A percentile compares a stretch with the other conserved stretches of the same genome.
Conservation (phyloP, 2,329 filamentous ascomycete species). For the Orbilia brochopaga region DNA sequence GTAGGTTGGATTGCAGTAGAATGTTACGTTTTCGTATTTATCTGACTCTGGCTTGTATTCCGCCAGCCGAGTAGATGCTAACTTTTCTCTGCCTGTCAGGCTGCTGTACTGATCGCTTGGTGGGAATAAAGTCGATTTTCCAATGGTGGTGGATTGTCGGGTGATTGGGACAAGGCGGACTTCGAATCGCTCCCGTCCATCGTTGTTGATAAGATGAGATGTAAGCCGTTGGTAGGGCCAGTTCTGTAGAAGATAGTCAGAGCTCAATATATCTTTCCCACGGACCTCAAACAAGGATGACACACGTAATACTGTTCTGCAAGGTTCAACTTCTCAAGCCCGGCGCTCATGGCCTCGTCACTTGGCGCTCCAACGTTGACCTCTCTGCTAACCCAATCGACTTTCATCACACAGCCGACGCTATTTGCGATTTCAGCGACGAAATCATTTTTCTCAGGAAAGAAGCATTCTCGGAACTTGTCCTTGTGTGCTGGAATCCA, state of each 20-base stretch:
- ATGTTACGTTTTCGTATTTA: conserved; percentile 31
- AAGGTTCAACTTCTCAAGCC: conserved; percentile 24
- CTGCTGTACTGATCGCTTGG: conserved; percentile 36
- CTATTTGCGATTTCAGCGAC: conserved; percentile 20
- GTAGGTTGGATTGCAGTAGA: conserved; percentile 33
- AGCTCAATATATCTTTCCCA: not conserved
- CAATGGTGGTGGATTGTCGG: conserved; percentile 29
- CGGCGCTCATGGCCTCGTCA: conserved; percentile 8
- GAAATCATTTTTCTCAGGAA: conserved; percentile 25
- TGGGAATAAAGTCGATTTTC: conserved; percentile 40
- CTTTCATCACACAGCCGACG: conserved; percentile 25
- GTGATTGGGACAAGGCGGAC: conserved; percentile 23
- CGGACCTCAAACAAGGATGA: not conserved
- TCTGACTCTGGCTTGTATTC: conserved; percentile 29
- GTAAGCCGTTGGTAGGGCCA: conserved; percentile 30
- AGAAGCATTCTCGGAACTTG: conserved; percentile 42
- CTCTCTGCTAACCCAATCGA: conserved; percentile 44
- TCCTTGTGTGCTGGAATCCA: conserved; percentile 37
- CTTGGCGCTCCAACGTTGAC: conserved; percentile 26
- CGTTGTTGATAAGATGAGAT: conserved; percentile 41
- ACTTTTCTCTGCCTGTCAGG: conserved; percentile 27
- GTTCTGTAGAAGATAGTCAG: conserved; percentile 8
- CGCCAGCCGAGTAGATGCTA: conserved; percentile 30
- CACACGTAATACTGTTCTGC: conserved; percentile 36
- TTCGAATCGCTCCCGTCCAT: conserved; percentile 37